Evolutionary conservation across 768 basidiomycete species (phyloP).

Genomic region (Hygrophoropsis aurantiaca): DNA sequence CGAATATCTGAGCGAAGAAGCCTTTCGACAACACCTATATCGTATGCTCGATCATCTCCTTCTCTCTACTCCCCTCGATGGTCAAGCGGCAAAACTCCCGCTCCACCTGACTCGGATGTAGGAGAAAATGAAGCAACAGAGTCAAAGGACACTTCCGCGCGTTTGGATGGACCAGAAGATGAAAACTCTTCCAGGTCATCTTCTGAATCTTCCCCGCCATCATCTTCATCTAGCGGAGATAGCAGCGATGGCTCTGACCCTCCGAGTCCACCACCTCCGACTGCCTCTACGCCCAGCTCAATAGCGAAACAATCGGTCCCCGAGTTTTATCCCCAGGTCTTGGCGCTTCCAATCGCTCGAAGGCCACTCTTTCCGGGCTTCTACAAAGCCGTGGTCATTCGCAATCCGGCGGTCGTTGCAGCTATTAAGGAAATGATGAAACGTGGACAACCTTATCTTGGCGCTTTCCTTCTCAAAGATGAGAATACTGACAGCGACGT

Average conservation of each 20-base stretch:
- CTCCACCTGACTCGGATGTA: conserved; percentile 18
- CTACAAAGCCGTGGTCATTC: conserved; percentile 95
- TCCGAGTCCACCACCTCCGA: conserved; percentile 37
- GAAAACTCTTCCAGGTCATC: conserved; percentile 33
- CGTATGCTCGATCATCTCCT: conserved; percentile 30
- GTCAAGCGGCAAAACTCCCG: conserved; percentile 35
- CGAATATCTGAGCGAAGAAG: conserved; percentile 16
- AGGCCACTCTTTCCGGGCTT: conserved; percentile 96
- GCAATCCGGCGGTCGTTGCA: conserved; percentile 86
- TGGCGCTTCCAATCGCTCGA: conserved; percentile 93
- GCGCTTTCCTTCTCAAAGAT: conserved; percentile 95
- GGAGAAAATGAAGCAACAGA: conserved; percentile 22
- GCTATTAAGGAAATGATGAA: conserved; percentile 97
- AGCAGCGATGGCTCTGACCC: conserved; percentile 38
- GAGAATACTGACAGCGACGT: conserved; percentile 90
- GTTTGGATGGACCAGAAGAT: conserved; percentile 27
- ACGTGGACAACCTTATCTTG: conserved; percentile 95
- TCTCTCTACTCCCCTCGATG: conserved; percentile 35
- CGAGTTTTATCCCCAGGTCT: conserved; percentile 88
- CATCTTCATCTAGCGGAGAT: conserved; percentile 42
- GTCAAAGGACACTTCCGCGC: conserved; percentile 13
- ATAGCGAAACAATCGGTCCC: conserved; percentile 88
- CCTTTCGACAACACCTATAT: conserved; percentile 24
- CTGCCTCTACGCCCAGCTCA: conserved; percentile 42
- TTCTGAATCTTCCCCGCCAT: conserved; percentile 27